Conservation (phyloP, 371 early-diverging fungal species). For the Massospora cicadina region DNA sequence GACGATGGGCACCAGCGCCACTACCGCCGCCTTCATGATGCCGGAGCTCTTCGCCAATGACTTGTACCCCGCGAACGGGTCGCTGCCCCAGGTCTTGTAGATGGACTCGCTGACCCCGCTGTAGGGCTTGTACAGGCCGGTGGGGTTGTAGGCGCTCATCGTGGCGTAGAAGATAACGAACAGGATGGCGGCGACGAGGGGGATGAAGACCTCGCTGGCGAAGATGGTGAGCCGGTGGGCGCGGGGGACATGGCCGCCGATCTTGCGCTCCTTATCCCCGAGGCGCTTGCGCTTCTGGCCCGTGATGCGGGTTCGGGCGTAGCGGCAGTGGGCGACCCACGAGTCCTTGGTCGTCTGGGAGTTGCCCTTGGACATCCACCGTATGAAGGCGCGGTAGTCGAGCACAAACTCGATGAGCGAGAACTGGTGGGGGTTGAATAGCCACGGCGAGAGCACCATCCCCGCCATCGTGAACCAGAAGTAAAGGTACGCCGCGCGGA, state of each 20-base stretch:
- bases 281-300: constrained; percentile 58
- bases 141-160: background rate
- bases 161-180: constrained; percentile 26
- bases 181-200: constrained; percentile 42
- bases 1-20: constrained; percentile 51
- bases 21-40: constrained; percentile 13
- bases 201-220: constrained; percentile 50
- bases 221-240: constrained; percentile 47
- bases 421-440: constrained; percentile 75
- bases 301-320: constrained; percentile 50
- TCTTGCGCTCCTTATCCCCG: constrained; percentile 30
- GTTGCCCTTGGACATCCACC: constrained; percentile 68
- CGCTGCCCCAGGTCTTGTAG: background rate
- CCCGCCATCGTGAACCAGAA: constrained; percentile 73
- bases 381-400: constrained; percentile 60
- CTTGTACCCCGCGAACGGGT: too few relatives aligned
- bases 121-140: background rate
- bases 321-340: constrained; percentile 60
- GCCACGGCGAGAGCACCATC: constrained; percentile 51
- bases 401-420: constrained; percentile 49
- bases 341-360: constrained; percentile 50
- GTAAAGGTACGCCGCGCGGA: constrained; percentile 40
- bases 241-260: constrained; percentile 39
- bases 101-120: background rate
- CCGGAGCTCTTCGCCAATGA: background rate